Evolutionary conservation across 306 rosid genomes (phyloP).

Genomic region (Casuarina cunninghamiana): DNA sequence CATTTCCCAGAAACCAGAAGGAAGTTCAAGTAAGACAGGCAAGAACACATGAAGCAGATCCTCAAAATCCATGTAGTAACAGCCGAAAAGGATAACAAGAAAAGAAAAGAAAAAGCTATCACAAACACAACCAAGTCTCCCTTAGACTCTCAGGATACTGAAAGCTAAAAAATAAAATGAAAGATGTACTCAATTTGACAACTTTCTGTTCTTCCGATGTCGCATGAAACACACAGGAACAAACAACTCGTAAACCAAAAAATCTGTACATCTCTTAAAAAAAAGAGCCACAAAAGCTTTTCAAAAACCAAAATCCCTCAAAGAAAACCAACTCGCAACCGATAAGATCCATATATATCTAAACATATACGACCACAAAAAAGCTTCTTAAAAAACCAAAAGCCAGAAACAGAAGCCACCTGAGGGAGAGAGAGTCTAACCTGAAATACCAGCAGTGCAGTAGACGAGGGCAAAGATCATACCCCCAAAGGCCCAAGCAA

Average conservation of each 20-base stretch:
- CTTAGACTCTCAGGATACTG: neutral
- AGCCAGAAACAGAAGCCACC: neutral
- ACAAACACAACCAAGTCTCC: neutral
- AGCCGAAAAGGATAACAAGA: neutral
- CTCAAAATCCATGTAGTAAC: neutral
- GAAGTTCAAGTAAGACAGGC: neutral
- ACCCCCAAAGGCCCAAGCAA: constrained; percentile 57
- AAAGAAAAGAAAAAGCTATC: neutral
- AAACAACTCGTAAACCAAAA: neutral
- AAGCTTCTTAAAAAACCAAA: neutral
- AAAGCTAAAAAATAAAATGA: neutral
- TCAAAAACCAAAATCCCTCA: neutral
- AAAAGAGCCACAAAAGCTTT: neutral
- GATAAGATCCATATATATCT: neutral
- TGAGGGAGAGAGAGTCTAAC: constrained; percentile 1
- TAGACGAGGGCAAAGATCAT: constrained; percentile 52
- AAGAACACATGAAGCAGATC: neutral
- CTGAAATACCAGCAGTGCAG: constrained; percentile 48
- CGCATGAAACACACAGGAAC: neutral
- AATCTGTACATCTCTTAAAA: neutral
- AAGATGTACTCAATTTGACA: neutral
- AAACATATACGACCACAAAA: neutral
- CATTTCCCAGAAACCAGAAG: constrained; percentile 8
- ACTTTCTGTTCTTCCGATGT: neutral
- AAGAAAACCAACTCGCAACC: neutral